Conservation (phyloP, 2,329 filamentous ascomycete genomes). For the Hypoxylon sp. region DNA sequence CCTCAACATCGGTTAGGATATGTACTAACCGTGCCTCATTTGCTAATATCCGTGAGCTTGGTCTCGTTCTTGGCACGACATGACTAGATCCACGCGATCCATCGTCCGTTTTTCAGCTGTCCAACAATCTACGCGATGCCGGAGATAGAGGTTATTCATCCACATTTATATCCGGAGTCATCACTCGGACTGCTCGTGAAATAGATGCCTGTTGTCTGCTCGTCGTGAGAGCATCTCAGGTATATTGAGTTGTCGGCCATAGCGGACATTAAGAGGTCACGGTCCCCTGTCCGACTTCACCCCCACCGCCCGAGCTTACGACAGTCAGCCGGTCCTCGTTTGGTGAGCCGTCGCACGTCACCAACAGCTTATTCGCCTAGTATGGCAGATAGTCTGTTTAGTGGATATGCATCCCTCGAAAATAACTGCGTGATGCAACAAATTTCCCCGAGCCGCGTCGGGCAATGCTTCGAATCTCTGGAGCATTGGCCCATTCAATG, state of each 20-base stretch:
- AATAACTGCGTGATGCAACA: neutral
- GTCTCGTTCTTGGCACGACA: conserved; percentile 5
- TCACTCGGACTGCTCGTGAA: neutral
- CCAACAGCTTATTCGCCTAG: neutral
- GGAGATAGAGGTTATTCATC: conserved; percentile 5
- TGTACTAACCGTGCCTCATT: neutral
- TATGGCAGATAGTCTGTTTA: neutral
- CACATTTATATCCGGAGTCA: conserved; percentile 14
- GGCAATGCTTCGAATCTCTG: neutral
- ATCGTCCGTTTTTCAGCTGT: conserved; percentile 17
- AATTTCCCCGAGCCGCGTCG: neutral
- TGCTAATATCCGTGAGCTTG: conserved; percentile 1
- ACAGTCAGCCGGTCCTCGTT: neutral
- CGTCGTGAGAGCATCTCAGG: neutral
- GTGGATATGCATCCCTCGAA: neutral
- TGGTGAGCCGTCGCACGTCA: neutral
- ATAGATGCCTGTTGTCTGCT: conserved; percentile 1
- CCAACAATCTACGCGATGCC: neutral
- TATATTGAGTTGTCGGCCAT: neutral
- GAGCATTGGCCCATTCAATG: neutral
- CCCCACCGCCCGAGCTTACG: neutral
- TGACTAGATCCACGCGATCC: conserved; percentile 8
- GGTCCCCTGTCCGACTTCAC: neutral
- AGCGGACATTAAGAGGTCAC: neutral
- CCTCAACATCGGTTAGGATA: neutral